Base-by-base conservation (phyloP, 2,329 filamentous ascomycete genomes). In the Sporothrix euskadiensis region DNA sequence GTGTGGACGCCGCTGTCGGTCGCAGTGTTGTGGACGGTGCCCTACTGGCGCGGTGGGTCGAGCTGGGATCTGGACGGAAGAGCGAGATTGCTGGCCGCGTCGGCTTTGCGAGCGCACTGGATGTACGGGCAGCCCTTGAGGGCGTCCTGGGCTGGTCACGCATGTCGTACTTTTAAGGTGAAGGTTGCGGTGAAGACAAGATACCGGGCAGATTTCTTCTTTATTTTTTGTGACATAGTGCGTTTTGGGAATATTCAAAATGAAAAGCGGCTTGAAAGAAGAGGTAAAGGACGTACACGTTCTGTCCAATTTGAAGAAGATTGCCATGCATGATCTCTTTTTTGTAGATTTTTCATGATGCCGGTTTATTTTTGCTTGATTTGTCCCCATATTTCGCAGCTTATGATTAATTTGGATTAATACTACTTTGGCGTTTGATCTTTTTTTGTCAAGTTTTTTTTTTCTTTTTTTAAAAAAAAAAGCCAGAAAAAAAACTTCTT, bases 21-120 rank as follows among this genome's bases (percentile, higher is more conserved):
- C 84, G 92, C 22, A 90, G 88, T 1, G 87, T 97, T 70, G 87
- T 98, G 4, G 94, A 98, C 80, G 94, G 94, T 0, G 87, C 86
- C n/a, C 79, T 97, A 56, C 81, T 97, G 75, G 86, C 88, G 74
- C 83, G 94, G 73, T 96, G 94, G 89, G 86, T 88, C 56, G 93
- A 96, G 82, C 81, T 97, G 75, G 88, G 92, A 6, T 90, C 90
- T 59, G 90, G 91, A 69, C 88, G 91, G 76, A 85, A 91, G 77
- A 86, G 85, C 7, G 94, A 97, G 82, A 89, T 95, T 63, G 88
- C 93, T 0, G 88, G 89, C 0, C 88, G 94, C 76, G 91, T 92
- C 2, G 94, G 94, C 0, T 89, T 88, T 12, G 81, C 83, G 7
- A 87, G 88, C 75, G 86, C 88, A 39, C 90, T 87, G 82, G 89